phyloP scores from a whole-genome alignment of 202 grass and related monocot species.

The Carex sylvatica region DNA sequence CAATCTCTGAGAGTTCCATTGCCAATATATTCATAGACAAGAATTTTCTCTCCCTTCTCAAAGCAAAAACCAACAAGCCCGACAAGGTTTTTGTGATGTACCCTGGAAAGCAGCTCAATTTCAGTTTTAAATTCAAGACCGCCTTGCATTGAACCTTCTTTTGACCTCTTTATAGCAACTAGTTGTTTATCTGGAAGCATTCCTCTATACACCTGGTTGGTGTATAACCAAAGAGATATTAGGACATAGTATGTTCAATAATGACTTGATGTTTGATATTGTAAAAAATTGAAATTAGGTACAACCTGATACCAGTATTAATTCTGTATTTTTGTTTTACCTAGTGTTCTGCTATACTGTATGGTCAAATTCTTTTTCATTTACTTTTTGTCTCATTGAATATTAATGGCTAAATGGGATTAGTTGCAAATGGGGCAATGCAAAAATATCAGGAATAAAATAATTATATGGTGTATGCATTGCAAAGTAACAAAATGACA shows the following conservation, averaged over 20 bases:
- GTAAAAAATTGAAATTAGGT: not conserved
- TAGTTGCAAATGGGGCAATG: not conserved
- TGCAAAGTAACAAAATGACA: not conserved
- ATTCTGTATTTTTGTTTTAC: not conserved
- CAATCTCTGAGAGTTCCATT: constrained; percentile 72
- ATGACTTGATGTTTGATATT: not conserved
- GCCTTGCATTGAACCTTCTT: constrained; percentile 81
- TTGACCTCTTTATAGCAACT: constrained; percentile 82
- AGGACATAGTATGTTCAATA: not conserved
- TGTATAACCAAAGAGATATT: constrained; percentile 15
- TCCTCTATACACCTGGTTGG: constrained; percentile 72
- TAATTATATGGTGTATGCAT: not conserved
- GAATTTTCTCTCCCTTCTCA: constrained; percentile 72
- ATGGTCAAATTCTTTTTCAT: not conserved
- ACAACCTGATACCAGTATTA: not conserved
- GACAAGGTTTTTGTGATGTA: constrained; percentile 92
- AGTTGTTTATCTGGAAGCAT: constrained; percentile 55
- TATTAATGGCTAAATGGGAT: not conserved
- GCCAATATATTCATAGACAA: constrained; percentile 80
- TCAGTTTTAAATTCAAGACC: constrained; percentile 90
- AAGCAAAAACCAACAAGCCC: constrained; percentile 86
- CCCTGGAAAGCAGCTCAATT: constrained; percentile 82
- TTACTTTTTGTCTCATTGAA: not conserved
- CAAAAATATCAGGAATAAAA: not conserved
- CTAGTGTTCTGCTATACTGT: not conserved